Evolutionary conservation across 495 filamentous ascomycete species (phyloP).

Genomic region (Paragyromitra xinjiangensis): DNA sequence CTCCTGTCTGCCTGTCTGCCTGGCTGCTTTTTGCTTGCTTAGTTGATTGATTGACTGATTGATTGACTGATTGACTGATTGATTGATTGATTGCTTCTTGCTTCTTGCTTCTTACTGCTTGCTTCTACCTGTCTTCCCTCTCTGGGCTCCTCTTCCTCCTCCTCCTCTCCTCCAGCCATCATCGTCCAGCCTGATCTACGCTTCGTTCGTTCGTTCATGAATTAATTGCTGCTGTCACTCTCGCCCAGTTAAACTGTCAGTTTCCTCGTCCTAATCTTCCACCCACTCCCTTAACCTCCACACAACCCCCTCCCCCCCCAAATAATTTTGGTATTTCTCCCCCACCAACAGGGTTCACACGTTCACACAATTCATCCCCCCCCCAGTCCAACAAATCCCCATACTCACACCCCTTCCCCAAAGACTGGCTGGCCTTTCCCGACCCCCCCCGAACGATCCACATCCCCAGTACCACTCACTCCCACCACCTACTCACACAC

Average conservation of each 20-base stretch:
- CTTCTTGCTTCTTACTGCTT: neutral
- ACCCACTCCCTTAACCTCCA: neutral
- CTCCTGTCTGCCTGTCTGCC: neutral
- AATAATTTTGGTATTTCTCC: slow-evolving; percentile 9
- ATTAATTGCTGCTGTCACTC: slow-evolving; percentile 17
- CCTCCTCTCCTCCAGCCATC: slow-evolving; percentile 22
- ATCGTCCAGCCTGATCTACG: slow-evolving; percentile 20
- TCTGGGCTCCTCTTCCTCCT: neutral
- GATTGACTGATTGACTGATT: too few relatives aligned
- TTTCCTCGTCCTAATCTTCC: slow-evolving; percentile 22
- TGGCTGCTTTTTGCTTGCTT: slow-evolving; percentile 2
- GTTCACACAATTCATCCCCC: neutral
- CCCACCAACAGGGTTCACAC: slow-evolving; percentile 37
- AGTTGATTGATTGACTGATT: too few relatives aligned
- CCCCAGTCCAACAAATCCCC: slow-evolving; percentile 34
- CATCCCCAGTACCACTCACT: neutral
- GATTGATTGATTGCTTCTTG: too few relatives aligned
- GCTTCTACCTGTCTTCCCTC: neutral
- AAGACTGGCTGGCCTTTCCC: slow-evolving; percentile 26
- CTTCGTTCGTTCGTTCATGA: slow-evolving; percentile 5
- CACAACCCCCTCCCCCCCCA: neutral
- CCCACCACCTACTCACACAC: too few relatives aligned
- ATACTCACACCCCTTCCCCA: slow-evolving; percentile 19
- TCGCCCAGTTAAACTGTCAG: slow-evolving; percentile 35
- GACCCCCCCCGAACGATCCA: slow-evolving; percentile 17